These are phyloP conservation scores for Sherardia arvensis DNA, from an alignment of 257 asterid species.

Conservation along the genomic window DNA sequence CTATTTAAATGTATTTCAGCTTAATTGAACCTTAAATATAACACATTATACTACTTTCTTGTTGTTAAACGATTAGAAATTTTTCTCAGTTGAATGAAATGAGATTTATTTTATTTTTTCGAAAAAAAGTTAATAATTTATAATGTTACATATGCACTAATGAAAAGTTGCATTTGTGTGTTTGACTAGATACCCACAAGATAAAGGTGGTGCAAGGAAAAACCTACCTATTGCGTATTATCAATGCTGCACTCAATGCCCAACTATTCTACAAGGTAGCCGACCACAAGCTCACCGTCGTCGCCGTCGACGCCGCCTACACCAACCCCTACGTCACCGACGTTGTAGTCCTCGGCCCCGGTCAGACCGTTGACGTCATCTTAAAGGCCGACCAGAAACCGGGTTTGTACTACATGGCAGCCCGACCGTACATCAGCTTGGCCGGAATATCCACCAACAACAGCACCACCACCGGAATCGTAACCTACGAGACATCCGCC, in stretches of 20 bases:
- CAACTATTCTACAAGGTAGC: conserved; percentile 62
- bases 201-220: conserved; percentile 40
- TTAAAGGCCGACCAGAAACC: conserved; percentile 41
- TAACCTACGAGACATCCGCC: conserved; percentile 25
- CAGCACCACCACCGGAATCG: conserved; percentile 51
- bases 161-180: not conserved
- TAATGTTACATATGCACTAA: not conserved
- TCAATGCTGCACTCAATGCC: conserved; percentile 70
- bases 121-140: too few species aligned
- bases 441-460: conserved; percentile 19
- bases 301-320: conserved; percentile 60
- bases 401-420: conserved; percentile 65
- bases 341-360: conserved; percentile 55
- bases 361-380: conserved; percentile 65
- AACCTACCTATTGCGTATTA: conserved; percentile 59
- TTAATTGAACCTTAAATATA: too few species aligned
- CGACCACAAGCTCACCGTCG: conserved; percentile 50
- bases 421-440: conserved; percentile 39
- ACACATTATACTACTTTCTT: too few species aligned
- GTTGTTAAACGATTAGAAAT: too few species aligned
- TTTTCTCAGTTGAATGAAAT: too few species aligned
- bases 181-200: conserved; percentile 29
- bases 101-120: too few species aligned
- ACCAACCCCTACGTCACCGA: conserved; percentile 56
- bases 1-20: too few species aligned